These are phyloP conservation scores for Barnettozyma sp. DNA, from an alignment of 805 yeast species.

Conservation along the genomic window DNA sequence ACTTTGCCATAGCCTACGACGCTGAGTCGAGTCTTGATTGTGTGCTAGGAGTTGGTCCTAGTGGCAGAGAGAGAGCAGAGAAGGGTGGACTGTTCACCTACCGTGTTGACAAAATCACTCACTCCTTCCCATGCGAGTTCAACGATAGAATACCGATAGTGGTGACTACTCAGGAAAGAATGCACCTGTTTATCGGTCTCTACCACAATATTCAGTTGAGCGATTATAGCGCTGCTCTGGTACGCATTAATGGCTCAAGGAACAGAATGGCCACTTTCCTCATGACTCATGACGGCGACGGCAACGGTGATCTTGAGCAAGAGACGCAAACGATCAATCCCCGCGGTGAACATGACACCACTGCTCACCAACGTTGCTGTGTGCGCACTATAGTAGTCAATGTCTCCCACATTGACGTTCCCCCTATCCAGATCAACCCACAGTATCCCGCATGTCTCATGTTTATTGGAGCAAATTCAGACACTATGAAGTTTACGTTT, in stretches of 20 bases:
- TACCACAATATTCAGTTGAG: neutral
- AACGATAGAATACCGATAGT: neutral
- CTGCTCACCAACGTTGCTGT: too few relatives aligned
- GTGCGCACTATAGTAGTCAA: constrained; percentile 1
- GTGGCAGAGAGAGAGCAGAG: too few relatives aligned
- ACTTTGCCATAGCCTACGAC: constrained; percentile 1
- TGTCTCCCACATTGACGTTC: neutral
- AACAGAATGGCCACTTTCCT: constrained; percentile 1
- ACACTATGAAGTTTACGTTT: neutral
- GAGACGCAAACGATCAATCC: too few relatives aligned
- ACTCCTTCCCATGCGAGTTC: neutral
- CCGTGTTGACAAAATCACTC: neutral
- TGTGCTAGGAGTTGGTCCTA: neutral
- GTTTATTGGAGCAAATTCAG: neutral
- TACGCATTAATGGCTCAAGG: neutral
- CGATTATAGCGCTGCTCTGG: neutral
- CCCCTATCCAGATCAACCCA: neutral
- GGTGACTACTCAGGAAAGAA: neutral
- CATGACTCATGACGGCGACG: neutral
- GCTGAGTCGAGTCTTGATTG: neutral
- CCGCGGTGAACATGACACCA: neutral
- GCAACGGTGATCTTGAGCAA: too few relatives aligned
- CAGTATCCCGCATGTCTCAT: neutral
- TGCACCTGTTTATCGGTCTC: neutral
- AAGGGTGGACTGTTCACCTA: neutral